Evolutionary conservation across 495 filamentous ascomycete species (phyloP).

Genomic region (Penicillium soppii): DNA sequence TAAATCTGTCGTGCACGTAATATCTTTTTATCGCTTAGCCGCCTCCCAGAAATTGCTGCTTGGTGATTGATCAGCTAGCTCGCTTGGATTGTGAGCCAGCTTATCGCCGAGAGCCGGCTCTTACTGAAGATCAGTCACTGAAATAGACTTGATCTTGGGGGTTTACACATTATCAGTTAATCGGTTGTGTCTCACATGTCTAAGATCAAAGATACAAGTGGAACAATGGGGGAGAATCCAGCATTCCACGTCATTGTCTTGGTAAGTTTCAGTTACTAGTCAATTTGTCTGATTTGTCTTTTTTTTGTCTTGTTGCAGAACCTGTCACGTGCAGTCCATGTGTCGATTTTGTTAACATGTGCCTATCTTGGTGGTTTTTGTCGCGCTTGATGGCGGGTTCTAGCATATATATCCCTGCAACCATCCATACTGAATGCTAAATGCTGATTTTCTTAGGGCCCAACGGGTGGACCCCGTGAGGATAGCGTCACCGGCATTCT

Average conservation of each 20-base stretch:
- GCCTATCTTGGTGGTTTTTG: background rate
- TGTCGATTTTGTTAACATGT: slow-evolving; percentile 2
- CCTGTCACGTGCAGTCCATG: slow-evolving; percentile 7
- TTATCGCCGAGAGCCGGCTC: background rate
- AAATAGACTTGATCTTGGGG: background rate
- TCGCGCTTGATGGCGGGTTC: slow-evolving; percentile 8
- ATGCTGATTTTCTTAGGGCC: slow-evolving; percentile 63
- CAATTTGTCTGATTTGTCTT: background rate
- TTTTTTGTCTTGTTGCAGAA: too few species aligned
- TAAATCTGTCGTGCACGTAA: background rate
- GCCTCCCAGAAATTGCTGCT: background rate
- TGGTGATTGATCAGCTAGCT: background rate
- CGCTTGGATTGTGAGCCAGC: background rate
- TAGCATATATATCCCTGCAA: slow-evolving; percentile 19
- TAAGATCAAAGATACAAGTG: background rate
- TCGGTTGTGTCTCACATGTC: slow-evolving; percentile 8
- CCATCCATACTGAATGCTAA: background rate
- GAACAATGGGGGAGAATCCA: slow-evolving; percentile 29
- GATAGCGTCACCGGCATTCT: slow-evolving; percentile 86
- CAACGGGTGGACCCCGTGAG: slow-evolving; percentile 87
- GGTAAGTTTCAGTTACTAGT: slow-evolving; percentile 64
- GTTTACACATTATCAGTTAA: background rate
- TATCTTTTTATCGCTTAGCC: background rate
- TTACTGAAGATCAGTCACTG: background rate
- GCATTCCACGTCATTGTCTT: slow-evolving; percentile 78